These are phyloP conservation scores for Cladosporium sp. DNA, from an alignment of 2,329 filamentous ascomycete genomes.

Conservation along the genomic window DNA sequence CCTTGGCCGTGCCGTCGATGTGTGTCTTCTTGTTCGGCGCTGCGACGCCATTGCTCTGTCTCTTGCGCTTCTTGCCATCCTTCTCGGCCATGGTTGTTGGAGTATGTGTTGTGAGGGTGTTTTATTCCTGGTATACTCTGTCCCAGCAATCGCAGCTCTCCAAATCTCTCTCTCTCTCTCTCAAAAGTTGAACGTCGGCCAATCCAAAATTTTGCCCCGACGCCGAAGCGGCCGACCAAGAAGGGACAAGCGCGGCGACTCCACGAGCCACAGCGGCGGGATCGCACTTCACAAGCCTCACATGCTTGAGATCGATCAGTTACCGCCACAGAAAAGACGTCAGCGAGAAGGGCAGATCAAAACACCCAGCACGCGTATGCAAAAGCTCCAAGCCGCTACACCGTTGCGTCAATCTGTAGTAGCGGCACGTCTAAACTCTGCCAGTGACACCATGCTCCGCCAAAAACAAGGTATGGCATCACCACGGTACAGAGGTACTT, in stretches of 20 bases:
- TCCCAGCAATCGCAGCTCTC: too few relatives aligned
- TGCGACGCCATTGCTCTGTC: slow-evolving; percentile 40
- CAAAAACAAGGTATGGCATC: slow-evolving; percentile 6
- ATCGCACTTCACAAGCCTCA: too few relatives aligned
- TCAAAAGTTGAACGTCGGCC: neutral
- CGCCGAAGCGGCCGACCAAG: neutral
- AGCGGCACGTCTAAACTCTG: slow-evolving; percentile 5
- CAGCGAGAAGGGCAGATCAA: too few relatives aligned
- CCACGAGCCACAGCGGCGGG: too few relatives aligned
- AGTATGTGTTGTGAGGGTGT: neutral
- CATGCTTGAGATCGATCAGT: too few relatives aligned
- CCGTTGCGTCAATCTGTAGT: neutral
- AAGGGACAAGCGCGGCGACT: too few relatives aligned
- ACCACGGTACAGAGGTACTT: slow-evolving; percentile 6
- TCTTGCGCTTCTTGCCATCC: slow-evolving; percentile 50
- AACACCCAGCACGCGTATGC: too few relatives aligned
- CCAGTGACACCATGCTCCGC: slow-evolving; percentile 9
- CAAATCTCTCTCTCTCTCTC: too few relatives aligned
- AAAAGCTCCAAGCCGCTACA: too few relatives aligned
- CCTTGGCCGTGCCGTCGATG: slow-evolving; percentile 25
- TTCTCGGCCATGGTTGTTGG: slow-evolving; percentile 25
- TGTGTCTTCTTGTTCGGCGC: slow-evolving; percentile 38
- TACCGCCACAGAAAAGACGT: too few relatives aligned
- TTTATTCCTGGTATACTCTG: too few relatives aligned
- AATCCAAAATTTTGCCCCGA: neutral